Evolutionary conservation across 2,329 filamentous ascomycete genomes (phyloP).

Genomic region (Colletotrichum coccodes): DNA sequence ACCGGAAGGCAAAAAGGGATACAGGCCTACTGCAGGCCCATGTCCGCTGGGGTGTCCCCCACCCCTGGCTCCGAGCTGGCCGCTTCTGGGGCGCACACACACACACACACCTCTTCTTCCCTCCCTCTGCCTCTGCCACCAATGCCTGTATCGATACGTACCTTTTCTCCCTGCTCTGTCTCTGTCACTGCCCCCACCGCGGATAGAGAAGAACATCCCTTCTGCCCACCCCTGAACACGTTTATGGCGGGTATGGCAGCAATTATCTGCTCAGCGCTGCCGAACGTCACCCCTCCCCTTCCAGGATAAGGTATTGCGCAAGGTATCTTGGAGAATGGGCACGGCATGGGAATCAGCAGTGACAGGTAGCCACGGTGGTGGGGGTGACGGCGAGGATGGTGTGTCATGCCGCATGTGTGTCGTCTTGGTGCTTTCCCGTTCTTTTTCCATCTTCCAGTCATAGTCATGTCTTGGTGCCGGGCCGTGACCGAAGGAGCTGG

Average conservation of each 20-base stretch:
- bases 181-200: background rate
- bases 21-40: constrained; percentile 25
- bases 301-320: background rate
- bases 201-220: background rate
- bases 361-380: constrained; percentile 16
- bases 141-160: background rate
- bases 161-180: background rate
- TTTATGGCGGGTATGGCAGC: background rate
- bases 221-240: background rate
- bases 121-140: background rate
- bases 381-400: constrained; percentile 1
- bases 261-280: background rate
- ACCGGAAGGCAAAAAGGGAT: constrained; percentile 24
- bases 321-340: background rate
- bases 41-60: background rate
- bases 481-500: background rate
- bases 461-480: background rate
- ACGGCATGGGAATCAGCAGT: constrained; percentile 11
- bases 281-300: background rate
- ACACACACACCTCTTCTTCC: background rate
- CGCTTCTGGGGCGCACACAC: constrained; percentile 23
- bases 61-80: constrained; percentile 9
- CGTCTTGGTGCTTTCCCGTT: background rate
- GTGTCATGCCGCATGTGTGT: constrained; percentile 23
- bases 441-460: background rate